A percentile compares a stretch with the other conserved stretches of the same genome.
Evolutionary conservation across 257 asterid species (phyloP).

Genomic region (Cruciata laevipes): DNA sequence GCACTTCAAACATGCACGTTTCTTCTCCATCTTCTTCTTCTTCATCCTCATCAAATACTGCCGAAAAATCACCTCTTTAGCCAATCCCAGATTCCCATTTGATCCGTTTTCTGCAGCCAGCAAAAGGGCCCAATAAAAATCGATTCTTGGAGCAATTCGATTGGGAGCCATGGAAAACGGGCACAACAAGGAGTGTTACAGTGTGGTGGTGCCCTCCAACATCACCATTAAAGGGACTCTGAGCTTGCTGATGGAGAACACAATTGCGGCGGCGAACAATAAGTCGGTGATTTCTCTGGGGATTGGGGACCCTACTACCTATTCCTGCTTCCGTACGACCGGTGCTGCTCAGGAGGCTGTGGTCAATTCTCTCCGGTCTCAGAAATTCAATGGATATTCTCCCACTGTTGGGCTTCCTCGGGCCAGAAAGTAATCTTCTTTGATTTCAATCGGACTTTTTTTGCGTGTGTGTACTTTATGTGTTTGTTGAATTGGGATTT

Average conservation of each 20-base stretch:
- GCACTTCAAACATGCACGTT: not conserved
- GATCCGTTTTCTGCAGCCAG: not conserved
- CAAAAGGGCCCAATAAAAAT: not conserved
- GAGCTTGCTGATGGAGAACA: slow-evolving; percentile 44
- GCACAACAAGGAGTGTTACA: slow-evolving; percentile 6
- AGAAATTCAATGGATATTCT: slow-evolving; percentile 75
- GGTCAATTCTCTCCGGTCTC: slow-evolving; percentile 40
- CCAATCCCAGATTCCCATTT: not conserved
- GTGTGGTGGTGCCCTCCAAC: slow-evolving; percentile 29
- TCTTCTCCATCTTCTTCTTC: not conserved
- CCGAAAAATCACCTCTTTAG: not conserved
- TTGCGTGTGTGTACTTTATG: not conserved
- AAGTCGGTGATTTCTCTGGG: slow-evolving; percentile 59
- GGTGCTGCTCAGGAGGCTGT: slow-evolving; percentile 56
- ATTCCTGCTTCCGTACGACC: slow-evolving; percentile 55
- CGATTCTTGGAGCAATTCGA: not conserved
- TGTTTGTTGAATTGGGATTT: not conserved
- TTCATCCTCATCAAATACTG: not conserved
- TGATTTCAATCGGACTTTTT: not conserved
- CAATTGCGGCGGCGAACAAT: slow-evolving; percentile 18
- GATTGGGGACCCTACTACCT: slow-evolving; percentile 79
- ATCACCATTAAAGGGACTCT: slow-evolving; percentile 75
- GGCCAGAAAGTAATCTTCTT: slow-evolving; percentile 49
- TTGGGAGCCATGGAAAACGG: slow-evolving; percentile 15
- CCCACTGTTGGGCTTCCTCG: slow-evolving; percentile 85